Evolutionary conservation across 768 basidiomycete genomes (phyloP), one percentile per base, ranked within the genome.

Genomic region (Mycena albidolilacea): DNA sequence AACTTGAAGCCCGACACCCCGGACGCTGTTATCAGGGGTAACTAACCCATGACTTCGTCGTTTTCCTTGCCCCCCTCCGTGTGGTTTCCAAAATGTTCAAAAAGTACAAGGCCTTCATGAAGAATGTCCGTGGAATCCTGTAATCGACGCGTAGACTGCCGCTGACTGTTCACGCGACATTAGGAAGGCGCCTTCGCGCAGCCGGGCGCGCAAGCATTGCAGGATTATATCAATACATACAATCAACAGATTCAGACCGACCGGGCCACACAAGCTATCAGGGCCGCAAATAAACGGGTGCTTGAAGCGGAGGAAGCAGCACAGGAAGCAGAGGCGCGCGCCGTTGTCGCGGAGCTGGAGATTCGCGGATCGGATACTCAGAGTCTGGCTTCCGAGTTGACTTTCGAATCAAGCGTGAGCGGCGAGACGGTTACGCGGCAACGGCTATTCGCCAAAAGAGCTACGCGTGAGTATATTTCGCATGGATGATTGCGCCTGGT

Each of bases 31-130:
- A 19, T 50, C 19, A 19, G 50, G 6, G 14, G 35, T 37, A 50
- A 4, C 3, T 50, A 50, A 50, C 7, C 37, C 37, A 17, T 59
- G 9, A 11, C 48, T 50, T 19, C 48, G 17, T 6, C 38, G 14
- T 23, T 41, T 61, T 41, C 37, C 41, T 61, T 21, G 3, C n/a
- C 50, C 37, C 23, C 44, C 59, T 46, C 72, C 23, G 21, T 30
- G 4, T 30, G 15, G 44, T 57, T 61, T 21, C 41, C 63, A 69
- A 23, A 35, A 75, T 75, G 74, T 58, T 75, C 17, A 75, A 75
- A 44, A 71, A 71, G 30, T 75, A 75, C 67, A 71, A 69, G 58
- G 67, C 66, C 14, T 75, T 75, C 37, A 44, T 75, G 70, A 71
- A 69, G 23, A 75, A 75, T 71, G 74, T 75, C 15, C 7, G 64